Conservation (phyloP, 176 grass and related monocot species). For the Dactylis glomerata region DNA sequence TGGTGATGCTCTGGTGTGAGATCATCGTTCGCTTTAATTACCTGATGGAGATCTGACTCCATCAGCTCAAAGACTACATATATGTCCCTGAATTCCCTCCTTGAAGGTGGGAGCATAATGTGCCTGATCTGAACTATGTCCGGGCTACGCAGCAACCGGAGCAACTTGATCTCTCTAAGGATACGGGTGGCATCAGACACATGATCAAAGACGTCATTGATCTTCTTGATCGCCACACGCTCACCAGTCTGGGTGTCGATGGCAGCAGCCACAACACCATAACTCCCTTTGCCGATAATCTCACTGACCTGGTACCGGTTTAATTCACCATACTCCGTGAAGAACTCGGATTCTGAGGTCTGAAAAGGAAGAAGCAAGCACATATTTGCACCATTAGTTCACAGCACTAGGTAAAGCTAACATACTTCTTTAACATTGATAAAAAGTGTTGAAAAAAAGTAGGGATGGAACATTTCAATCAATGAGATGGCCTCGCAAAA, state of each 20-base stretch:
- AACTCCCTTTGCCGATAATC: constrained; percentile 86
- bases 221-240: constrained; percentile 89
- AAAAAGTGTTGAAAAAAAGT: neutral
- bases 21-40: constrained; percentile 89
- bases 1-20: constrained; percentile 86
- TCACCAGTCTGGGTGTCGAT: constrained; percentile 79
- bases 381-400: neutral
- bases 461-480: neutral
- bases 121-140: constrained; percentile 91
- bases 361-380: neutral
- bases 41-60: constrained; percentile 84
- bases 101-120: constrained; percentile 86
- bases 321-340: constrained; percentile 84
- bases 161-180: constrained; percentile 86
- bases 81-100: constrained; percentile 87
- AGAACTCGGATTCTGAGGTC: constrained; percentile 64
- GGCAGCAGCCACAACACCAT: constrained; percentile 79
- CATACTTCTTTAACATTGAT: neutral
- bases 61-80: constrained; percentile 89
- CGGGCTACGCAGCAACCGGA: constrained; percentile 66
- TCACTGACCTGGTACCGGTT: constrained; percentile 76
- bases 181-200: constrained; percentile 89
- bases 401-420: neutral
- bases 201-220: constrained; percentile 86
- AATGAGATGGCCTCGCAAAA: neutral